Base-by-base conservation (phyloP, 2,329 filamentous ascomycete genomes). In the Colletotrichum truncatum region DNA sequence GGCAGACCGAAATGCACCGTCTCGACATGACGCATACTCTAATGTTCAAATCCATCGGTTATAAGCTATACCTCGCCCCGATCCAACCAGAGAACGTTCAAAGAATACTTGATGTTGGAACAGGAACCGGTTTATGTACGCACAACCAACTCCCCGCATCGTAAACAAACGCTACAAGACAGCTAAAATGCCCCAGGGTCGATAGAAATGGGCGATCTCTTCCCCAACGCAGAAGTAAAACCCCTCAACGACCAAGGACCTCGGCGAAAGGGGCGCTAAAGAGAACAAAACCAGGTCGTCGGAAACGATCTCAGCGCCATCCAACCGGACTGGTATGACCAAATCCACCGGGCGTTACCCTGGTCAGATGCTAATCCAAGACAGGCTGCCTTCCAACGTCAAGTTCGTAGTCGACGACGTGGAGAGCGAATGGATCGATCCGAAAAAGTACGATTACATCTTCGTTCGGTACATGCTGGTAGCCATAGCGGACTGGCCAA, bases 381-480 rank as follows among this genome's bases (percentile, higher is more conserved):
- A 16, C 2, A 58, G 55, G 70, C 70, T 93, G 1, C 91, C 91
- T 0, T 84, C 81, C 32, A 91, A 91, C 69, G 86, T 89, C 64
- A 82, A 84, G 60, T 91, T 91, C 69, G 81, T 89, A 63, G 83
- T 91, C 30, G 89, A 91, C 73, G 89, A 92, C 72, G 85, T 86
- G 28, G 86, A 88, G 71, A 80, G 84, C 26, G 67, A 73, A 10
- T 81, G 80, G 79, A 74, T 79, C 69, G 77, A 75, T 71, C 70
- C 75, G 1, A 30, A 16, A 32, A 71, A 71, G 48, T 77, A 75
- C 56, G 73, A 75, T 54, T 76, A 70, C 66, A 73, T 80, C 69
- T 74, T 77, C n/a, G 25, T 28, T 26, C 38, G 64, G 6, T 57
- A 52, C 34, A 57, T 66, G 59, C 26, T 48, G 4, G 52, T 23